Base-by-base conservation (phyloP, 1,139 yeast species). In the Lodderomyces jiufengensis region DNA sequence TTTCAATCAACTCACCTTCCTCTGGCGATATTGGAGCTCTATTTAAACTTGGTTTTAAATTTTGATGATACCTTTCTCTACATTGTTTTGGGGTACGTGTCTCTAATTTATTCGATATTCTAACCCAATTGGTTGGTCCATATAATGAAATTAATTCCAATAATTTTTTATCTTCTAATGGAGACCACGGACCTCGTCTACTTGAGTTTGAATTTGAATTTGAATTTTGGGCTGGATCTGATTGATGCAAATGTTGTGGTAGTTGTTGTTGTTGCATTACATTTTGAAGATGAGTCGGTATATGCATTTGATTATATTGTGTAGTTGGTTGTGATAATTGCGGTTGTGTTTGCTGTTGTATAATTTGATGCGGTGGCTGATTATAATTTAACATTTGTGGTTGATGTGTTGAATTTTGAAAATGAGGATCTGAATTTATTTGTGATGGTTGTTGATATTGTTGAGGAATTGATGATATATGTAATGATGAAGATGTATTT, bases 61-160 rank as follows among this genome's bases (percentile, higher is more conserved):
- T 87, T 60, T 88, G 96, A 58, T 88, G 96, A 61, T 84, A 88
- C 16, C 97, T 71, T 56, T 88, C 97, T 29, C 97, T 70, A 54
- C 96, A 87, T 59, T 88, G 97, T 55, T 88, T 88, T 10, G 96
- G 95, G 3, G 95, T 83, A 44, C 97, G 68, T 5, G 95, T 74
- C 32, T 80, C 80, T 41, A 88, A 66, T 42, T 76, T 69, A 47
- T 80, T 83, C 15, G 95, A 79, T 24, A 87, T 86, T 40, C 87
- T 72, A 9, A 87, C 95, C 96, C 97, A 88, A 57, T 86, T 86
- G 34, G 87, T 73, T 8, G 95, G 90, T n/a, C 95, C 95, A 57
- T 77, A 83, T 33, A 77, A 61, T 32, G 76, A 67, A 29, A 87
- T 85, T 31, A 86, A 68, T 27, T 82, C 84, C 53, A 87, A 61